Percentiles rank a stretch among this genome's conserved stretches.
phyloP scores from a whole-genome alignment of 2,329 filamentous ascomycete genomes.

The Paramyrothecium sp. region DNA sequence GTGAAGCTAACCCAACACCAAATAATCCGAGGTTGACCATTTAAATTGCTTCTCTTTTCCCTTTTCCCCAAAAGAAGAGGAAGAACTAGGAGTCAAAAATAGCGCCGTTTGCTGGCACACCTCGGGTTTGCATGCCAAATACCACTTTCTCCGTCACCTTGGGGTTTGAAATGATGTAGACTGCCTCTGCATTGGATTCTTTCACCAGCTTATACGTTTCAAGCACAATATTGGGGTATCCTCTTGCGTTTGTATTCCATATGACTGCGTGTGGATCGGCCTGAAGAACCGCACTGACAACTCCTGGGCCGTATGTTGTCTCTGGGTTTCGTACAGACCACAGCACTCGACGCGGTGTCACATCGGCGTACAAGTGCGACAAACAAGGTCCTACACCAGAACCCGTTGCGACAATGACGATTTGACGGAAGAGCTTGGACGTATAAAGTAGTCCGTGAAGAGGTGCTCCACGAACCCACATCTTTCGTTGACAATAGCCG shows the following conservation, averaged over 20 bases:
- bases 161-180: neutral
- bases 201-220: neutral
- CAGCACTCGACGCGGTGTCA: neutral
- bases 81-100: neutral
- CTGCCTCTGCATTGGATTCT: neutral
- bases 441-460: neutral
- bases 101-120: neutral
- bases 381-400: neutral
- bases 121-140: neutral
- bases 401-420: neutral
- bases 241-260: neutral
- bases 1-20: no score
- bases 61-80: no score
- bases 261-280: neutral
- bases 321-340: neutral
- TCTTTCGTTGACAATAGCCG: neutral
- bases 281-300: neutral
- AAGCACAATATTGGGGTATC: neutral
- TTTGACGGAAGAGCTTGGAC: neutral
- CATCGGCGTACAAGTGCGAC: neutral
- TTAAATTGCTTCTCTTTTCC: no score
- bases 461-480: neutral
- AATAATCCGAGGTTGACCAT: no score
- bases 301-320: neutral
- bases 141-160: neutral